phyloP scores from a whole-genome alignment of 768 basidiomycete genomes.

The Sporobolomyces roseus region DNA sequence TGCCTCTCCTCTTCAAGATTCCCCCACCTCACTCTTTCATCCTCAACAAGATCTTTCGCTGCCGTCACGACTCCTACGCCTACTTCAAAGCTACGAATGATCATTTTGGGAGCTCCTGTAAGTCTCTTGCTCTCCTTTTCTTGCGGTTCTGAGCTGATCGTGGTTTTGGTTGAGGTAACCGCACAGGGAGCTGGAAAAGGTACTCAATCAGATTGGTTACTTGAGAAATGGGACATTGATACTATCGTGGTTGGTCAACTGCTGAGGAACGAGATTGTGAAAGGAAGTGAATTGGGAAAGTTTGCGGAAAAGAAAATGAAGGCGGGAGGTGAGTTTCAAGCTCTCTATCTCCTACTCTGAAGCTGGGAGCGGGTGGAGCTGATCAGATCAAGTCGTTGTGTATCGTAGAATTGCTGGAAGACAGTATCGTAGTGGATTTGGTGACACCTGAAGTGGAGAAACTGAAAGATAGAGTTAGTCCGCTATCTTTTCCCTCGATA shows the following conservation, averaged over 20 bases:
- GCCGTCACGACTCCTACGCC: not conserved
- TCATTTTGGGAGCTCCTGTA: slow-evolving; percentile 42
- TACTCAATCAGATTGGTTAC: slow-evolving; percentile 69
- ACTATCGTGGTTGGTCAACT: slow-evolving; percentile 80
- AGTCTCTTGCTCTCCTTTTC: not conserved
- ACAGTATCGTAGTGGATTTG: slow-evolving; percentile 73
- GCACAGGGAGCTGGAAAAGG: slow-evolving; percentile 57
- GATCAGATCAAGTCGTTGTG: not conserved
- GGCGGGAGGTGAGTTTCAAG: slow-evolving; percentile 55
- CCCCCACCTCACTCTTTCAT: not conserved
- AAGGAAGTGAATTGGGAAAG: slow-evolving; percentile 68
- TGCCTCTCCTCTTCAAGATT: not conserved
- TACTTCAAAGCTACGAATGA: slow-evolving; percentile 31
- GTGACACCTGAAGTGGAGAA: slow-evolving; percentile 67
- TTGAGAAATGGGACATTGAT: slow-evolving; percentile 73
- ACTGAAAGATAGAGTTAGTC: slow-evolving; percentile 48
- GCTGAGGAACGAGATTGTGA: slow-evolving; percentile 74
- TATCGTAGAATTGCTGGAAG: slow-evolving; percentile 57
- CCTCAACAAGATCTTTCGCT: slow-evolving; percentile 1
- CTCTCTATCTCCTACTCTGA: not conserved
- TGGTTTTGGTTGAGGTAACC: not conserved
- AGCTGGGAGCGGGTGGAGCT: not conserved
- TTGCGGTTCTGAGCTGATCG: not conserved
- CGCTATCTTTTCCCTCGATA: too few relatives aligned
- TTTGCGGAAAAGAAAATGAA: slow-evolving; percentile 76